phyloP scores from a whole-genome alignment of 352 stramenopile genomes.

The Globisporangium nodosum region DNA sequence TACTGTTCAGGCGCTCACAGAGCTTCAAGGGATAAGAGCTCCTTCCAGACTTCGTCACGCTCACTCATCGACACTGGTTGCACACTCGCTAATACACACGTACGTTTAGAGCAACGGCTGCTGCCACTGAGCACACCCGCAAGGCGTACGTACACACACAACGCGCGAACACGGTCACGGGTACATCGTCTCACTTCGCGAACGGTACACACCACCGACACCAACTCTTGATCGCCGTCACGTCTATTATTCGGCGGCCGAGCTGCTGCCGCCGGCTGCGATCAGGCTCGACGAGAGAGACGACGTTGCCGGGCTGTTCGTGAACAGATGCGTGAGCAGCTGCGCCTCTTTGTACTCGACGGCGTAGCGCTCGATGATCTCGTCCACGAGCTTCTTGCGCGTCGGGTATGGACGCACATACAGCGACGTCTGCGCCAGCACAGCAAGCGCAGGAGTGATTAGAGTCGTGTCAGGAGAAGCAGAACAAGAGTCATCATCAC shows the following conservation, averaged over 20 bases:
- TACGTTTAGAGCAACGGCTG: too few species aligned
- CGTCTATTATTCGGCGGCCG: not conserved
- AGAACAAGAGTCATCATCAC: not conserved
- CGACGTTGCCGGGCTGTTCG: constrained; percentile 13
- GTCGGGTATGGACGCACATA: constrained; percentile 85
- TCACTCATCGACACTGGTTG: too few species aligned
- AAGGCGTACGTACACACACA: too few species aligned
- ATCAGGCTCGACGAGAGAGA: constrained; percentile 2
- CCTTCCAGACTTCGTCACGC: too few species aligned
- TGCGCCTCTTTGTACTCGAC: constrained; percentile 85
- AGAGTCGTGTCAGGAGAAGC: not conserved
- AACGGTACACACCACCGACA: not conserved
- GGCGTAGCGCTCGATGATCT: constrained; percentile 84
- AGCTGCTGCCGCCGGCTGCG: not conserved
- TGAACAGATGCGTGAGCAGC: constrained; percentile 73
- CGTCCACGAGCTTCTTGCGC: constrained; percentile 83
- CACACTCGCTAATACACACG: too few species aligned
- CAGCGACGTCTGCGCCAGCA: constrained; percentile 49
- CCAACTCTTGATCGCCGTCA: not conserved
- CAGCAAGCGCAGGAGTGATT: not conserved
- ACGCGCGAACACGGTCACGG: too few species aligned
- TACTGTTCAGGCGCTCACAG: not conserved
- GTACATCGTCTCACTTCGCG: too few species aligned
- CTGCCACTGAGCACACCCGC: too few species aligned
- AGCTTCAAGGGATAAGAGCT: not conserved